phyloP scores from a whole-genome alignment of 2,329 filamentous ascomycete species.

The Curvularia spicifera region DNA sequence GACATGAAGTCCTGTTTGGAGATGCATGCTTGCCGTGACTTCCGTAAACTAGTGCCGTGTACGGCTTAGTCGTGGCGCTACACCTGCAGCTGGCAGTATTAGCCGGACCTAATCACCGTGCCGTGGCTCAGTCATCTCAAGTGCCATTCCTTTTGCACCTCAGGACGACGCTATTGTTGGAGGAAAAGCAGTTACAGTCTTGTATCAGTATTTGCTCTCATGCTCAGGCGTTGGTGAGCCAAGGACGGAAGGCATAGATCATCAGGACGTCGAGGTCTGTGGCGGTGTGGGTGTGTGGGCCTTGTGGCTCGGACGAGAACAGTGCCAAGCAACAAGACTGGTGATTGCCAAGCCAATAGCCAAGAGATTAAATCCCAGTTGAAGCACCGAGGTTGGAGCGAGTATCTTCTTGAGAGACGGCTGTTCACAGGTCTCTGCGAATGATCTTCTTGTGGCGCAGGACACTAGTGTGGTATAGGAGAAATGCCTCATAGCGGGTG shows the following conservation, averaged over 20 bases:
- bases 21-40: constrained; percentile 23
- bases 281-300: not conserved
- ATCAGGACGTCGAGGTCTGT: not conserved
- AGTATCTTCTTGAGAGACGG: not conserved
- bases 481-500: not conserved
- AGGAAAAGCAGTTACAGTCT: not conserved
- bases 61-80: constrained; percentile 22
- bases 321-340: constrained; percentile 1
- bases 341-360: constrained; percentile 1
- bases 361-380: constrained; percentile 1
- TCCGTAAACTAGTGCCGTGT: constrained; percentile 13
- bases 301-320: not conserved
- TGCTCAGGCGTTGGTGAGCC: not conserved
- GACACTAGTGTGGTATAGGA: not conserved
- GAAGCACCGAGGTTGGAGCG: not conserved
- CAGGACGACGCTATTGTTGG: not conserved
- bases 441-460: not conserved
- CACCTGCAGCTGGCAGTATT: constrained; percentile 3
- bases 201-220: not conserved
- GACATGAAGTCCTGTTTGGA: constrained; percentile 15
- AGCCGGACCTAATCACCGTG: constrained; percentile 14
- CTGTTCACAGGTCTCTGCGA: not conserved
- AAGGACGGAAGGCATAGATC: not conserved
- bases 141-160: not conserved
- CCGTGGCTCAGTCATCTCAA: constrained; percentile 13